phyloP scores from a whole-genome alignment of 2,329 filamentous ascomycete species.

The Penicillium decumbens region DNA sequence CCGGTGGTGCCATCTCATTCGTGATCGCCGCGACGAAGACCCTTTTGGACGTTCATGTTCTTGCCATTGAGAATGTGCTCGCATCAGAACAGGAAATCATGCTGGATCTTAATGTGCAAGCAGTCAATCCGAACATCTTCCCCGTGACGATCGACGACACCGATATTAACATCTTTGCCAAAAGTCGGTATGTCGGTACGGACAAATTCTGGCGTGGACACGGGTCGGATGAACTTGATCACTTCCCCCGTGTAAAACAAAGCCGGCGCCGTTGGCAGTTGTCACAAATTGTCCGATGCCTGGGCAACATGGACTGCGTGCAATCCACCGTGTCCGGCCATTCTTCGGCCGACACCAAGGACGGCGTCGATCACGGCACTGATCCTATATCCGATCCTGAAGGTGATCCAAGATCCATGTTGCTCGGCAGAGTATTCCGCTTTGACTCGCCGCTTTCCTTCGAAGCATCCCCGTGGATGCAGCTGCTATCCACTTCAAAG shows the following conservation, averaged over 20 bases:
- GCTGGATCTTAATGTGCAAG: constrained; percentile 81
- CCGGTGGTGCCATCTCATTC: constrained; percentile 81
- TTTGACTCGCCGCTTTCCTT: constrained; percentile 88
- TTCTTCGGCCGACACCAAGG: constrained; percentile 18
- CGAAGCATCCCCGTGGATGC: constrained; percentile 81
- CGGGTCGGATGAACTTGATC: constrained; percentile 18
- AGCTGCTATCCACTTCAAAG: constrained; percentile 64
- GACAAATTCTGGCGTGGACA: constrained; percentile 43
- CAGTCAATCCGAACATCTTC: constrained; percentile 89
- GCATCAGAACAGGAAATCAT: constrained; percentile 94
- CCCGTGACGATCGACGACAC: constrained; percentile 79
- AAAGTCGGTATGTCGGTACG: constrained; percentile 78
- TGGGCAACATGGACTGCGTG: constrained; percentile 20
- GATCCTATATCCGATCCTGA: constrained; percentile 57
- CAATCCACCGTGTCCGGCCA: constrained; percentile 13
- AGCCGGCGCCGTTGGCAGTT: constrained; percentile 34
- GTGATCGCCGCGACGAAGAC: constrained; percentile 89
- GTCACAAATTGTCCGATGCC: constrained; percentile 27
- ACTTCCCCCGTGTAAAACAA: constrained; percentile 31
- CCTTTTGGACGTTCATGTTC: constrained; percentile 70
- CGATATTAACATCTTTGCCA: constrained; percentile 90
- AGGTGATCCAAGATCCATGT: constrained; percentile 71
- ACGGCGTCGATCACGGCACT: constrained; percentile 51
- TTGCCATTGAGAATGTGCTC: constrained; percentile 80
- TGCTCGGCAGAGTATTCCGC: constrained; percentile 79